Conservation (phyloP, 225 moss, liverwort and hornwort species). For the Pleurozium schreberi region DNA sequence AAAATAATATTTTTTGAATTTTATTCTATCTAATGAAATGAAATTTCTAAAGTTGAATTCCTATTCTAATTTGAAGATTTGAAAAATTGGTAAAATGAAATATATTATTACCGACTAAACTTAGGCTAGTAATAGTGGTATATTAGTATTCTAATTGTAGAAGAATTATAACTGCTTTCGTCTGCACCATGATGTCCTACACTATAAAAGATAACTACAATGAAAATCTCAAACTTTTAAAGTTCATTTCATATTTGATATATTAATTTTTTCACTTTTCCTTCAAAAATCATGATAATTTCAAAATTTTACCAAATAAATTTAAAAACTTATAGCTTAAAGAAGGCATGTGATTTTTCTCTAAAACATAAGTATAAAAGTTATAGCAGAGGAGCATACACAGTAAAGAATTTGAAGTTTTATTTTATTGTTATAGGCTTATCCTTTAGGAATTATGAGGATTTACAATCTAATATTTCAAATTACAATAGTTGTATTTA, state of each 20-base stretch:
- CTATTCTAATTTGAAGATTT: neutral
- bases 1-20: too few species aligned
- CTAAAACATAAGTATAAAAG: neutral
- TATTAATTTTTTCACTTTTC: too few species aligned
- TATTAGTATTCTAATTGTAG: too few species aligned
- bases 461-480: neutral
- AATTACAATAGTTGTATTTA: too few species aligned
- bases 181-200: fast-evolving
- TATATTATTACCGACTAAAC: neutral
- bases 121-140: fast-evolving
- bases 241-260: neutral
- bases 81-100: neutral
- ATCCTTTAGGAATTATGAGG: fast-evolving
- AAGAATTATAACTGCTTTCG: fast-evolving
- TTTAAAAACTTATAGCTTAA: neutral
- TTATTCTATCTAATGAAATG: neutral
- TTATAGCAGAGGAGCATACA: too few species aligned
- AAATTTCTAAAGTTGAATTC: fast-evolving
- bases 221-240: fast-evolving
- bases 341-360: neutral
- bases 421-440: too few species aligned
- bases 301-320: neutral
- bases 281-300: neutral
- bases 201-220: neutral
- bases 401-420: neutral